These are phyloP conservation scores for Acorus gramineus DNA, from an alignment of 106 monocot species.

Conservation along the genomic window DNA sequence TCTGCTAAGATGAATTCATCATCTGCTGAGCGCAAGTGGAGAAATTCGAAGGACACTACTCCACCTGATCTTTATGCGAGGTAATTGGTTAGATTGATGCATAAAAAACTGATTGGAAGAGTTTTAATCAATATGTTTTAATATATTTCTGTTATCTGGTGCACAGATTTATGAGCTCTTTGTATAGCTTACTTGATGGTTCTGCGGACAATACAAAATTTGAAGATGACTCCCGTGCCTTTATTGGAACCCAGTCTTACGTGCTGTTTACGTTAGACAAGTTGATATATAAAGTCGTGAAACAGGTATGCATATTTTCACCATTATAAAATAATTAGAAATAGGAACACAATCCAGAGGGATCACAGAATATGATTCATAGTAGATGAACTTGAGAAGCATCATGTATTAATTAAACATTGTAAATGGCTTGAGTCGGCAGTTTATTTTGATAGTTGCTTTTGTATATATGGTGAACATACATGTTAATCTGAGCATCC, in stretches of 20 bases:
- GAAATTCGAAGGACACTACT: conserved; percentile 45
- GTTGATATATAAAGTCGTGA: conserved; percentile 88
- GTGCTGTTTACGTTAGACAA: conserved; percentile 95
- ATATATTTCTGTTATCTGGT: not conserved
- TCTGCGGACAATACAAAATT: conserved; percentile 82
- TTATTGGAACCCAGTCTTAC: conserved; percentile 88
- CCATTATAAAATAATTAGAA: no score
- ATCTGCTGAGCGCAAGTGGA: conserved; percentile 68
- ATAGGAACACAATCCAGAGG: no score
- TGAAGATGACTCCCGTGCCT: conserved; percentile 87
- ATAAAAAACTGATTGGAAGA: no score
- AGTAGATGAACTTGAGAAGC: no score
- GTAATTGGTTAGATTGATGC: conserved; percentile 20
- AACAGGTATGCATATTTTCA: conserved; percentile 40
- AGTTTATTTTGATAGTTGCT: no score
- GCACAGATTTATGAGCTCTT: conserved; percentile 66
- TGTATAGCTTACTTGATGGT: conserved; percentile 74
- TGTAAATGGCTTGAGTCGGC: no score
- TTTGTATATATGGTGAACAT: no score
- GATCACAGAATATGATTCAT: no score
- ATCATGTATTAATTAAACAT: no score
- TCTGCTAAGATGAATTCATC: conserved; percentile 81
- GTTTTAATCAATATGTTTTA: no score
- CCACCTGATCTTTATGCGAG: conserved; percentile 68
- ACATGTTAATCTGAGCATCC: no score